Evolutionary conservation across 768 basidiomycete genomes (phyloP).

Genomic region (Naganishia randhawae): DNA sequence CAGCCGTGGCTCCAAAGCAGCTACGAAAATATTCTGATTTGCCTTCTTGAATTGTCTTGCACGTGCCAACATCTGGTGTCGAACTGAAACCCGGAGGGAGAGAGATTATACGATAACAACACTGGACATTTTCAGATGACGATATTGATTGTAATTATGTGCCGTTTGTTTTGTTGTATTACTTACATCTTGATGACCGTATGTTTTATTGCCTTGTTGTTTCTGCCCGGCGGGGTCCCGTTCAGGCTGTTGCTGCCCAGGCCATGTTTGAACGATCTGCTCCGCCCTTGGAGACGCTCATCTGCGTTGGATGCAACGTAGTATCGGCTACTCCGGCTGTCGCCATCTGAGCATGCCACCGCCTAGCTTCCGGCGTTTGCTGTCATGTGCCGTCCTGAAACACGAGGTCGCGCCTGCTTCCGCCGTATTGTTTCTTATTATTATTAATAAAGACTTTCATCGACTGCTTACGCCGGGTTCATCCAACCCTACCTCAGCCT

Average conservation of each 20-base stretch:
- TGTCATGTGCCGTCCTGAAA: too few relatives aligned
- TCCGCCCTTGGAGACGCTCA: too few relatives aligned
- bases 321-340: too few relatives aligned
- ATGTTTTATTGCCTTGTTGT: neutral
- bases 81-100: neutral
- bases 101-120: neutral
- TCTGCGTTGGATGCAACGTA: too few relatives aligned
- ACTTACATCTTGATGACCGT: neutral
- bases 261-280: too few relatives aligned
- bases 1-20: slow-evolving; percentile 10
- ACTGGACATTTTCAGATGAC: neutral
- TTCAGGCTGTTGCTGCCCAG: too few relatives aligned
- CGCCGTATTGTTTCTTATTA: too few relatives aligned
- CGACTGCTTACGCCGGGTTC: neutral
- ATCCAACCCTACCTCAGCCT: neutral
- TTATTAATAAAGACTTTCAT: too few relatives aligned
- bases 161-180: neutral
- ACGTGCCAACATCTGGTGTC: neutral
- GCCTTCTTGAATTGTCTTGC: neutral
- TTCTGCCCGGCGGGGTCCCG: too few relatives aligned
- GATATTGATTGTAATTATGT: neutral
- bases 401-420: too few relatives aligned
- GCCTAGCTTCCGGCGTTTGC: too few relatives aligned
- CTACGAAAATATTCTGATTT: slow-evolving; percentile 7
- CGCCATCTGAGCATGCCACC: too few relatives aligned